Conservation (phyloP, 192 early-diverging fungal genomes). For the Entophlyctis helioformis region DNA sequence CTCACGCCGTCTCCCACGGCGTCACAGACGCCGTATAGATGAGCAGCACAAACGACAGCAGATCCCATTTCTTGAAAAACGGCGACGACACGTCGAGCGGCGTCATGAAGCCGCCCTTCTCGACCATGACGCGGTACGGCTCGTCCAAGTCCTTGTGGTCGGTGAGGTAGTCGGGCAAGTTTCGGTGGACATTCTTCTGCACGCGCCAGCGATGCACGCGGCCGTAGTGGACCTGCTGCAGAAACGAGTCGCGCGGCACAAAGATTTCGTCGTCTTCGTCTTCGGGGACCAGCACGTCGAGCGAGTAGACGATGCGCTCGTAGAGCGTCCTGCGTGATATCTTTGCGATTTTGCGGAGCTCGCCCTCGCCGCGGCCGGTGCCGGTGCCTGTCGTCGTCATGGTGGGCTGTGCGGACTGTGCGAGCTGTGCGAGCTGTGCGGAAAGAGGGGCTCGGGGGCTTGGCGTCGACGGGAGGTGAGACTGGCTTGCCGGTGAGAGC, state of each 20-base stretch:
- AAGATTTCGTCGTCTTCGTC: conserved; percentile 22
- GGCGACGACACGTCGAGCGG: conserved; percentile 16
- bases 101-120: conserved; percentile 12
- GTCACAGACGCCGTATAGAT: conserved; percentile 38
- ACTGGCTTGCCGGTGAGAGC: too few species aligned
- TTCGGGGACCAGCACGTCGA: conserved; percentile 30
- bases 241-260: conserved; percentile 23
- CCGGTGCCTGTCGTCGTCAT: too few species aligned
- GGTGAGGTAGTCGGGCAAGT: conserved; percentile 25
- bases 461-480: too few species aligned
- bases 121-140: conserved; percentile 16
- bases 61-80: conserved; percentile 37
- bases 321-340: too few species aligned
- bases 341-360: too few species aligned
- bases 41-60: conserved; percentile 27
- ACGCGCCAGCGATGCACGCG: conserved; percentile 23
- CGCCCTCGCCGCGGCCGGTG: too few species aligned
- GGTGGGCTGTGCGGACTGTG: too few species aligned
- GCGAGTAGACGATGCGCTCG: conserved; percentile 25
- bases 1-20: conserved; percentile 39
- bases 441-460: too few species aligned
- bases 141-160: conserved; percentile 14
- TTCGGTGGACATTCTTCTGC: conserved; percentile 10
- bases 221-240: conserved; percentile 30
- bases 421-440: too few species aligned